These are phyloP conservation scores for Mikania micrantha DNA, from an alignment of 129 eudicot genomes.

Conservation along the genomic window DNA sequence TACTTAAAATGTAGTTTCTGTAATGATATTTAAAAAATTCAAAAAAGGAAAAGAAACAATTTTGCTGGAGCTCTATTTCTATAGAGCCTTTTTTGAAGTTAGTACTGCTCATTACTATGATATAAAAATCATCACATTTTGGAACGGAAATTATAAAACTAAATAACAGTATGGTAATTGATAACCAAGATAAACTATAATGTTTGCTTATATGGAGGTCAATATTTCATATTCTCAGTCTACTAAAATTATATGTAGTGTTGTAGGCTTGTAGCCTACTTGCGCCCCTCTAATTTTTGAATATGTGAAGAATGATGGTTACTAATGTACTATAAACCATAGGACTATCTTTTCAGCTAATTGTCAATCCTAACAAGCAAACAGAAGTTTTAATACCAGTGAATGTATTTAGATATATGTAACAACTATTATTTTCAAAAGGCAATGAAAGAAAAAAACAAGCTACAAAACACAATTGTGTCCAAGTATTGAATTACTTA, in stretches of 20 bases:
- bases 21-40: background rate
- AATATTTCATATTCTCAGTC: background rate
- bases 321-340: background rate
- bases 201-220: background rate
- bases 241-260: no score
- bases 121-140: background rate
- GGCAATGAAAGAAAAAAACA: background rate
- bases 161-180: background rate
- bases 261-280: background rate
- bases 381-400: background rate
- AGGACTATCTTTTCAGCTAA: background rate
- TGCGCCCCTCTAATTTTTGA: background rate
- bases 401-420: background rate
- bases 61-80: background rate
- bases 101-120: background rate
- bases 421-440: background rate
- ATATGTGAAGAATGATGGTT: background rate
- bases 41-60: background rate
- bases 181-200: background rate
- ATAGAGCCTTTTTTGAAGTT: slow-evolving; percentile 9
- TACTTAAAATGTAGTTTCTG: background rate
- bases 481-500: background rate
- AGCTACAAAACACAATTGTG: background rate
- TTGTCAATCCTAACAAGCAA: background rate
- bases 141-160: background rate